Evolutionary conservation across 169 alveolate species (phyloP), one percentile per base, ranked within the genome.

Genomic region (Eimeria necatrix): DNA sequence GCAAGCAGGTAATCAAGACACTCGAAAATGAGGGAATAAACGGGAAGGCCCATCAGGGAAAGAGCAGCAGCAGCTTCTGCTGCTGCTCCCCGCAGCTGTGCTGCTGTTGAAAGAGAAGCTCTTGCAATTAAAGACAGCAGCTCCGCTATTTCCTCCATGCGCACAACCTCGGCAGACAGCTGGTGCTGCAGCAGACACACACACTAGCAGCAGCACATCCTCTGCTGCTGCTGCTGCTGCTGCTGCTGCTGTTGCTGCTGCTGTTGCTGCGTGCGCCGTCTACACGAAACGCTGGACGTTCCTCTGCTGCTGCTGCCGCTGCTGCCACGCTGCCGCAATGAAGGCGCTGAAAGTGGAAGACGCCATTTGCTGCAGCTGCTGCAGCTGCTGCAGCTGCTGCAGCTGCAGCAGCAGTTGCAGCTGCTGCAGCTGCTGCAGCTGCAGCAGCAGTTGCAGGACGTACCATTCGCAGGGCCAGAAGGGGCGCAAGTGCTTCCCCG

Each of bases 21-120:
- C 59, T 86, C 93, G 83, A 61, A 86, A 46, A 86, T 71, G 8
- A 86, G 93, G 41, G 93, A 86, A 49, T 86, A 86, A 52, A 86
- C 93, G 4, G 93, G 93, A n/a, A 86, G 22, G 68, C 93, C 81
- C 20, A 48, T 80, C 22, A 73, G 26, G n/a, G 93, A 56, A 22
- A 86, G 68, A 59, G 24, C 32, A 20, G 56, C 64, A 12, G 93
- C 93, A 46, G 93, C 93, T 6, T 86, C 81, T n/a, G 68, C 81
- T 12, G 81, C 93, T 4, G 70, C 60, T 3, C 52, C 60, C 4
- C 61, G 93, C 51, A 61, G 93, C 32, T 51, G 61, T 26, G 64
- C n/a, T 10, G 93, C 59, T 4, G 93, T 10, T 1, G 84, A 41
- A 20, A 64, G 52, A 16, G 93, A 56, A 8, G 68, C 59, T 5